phyloP scores from a whole-genome alignment of 257 asterid genomes.

The Solanum lycopersicoides region DNA sequence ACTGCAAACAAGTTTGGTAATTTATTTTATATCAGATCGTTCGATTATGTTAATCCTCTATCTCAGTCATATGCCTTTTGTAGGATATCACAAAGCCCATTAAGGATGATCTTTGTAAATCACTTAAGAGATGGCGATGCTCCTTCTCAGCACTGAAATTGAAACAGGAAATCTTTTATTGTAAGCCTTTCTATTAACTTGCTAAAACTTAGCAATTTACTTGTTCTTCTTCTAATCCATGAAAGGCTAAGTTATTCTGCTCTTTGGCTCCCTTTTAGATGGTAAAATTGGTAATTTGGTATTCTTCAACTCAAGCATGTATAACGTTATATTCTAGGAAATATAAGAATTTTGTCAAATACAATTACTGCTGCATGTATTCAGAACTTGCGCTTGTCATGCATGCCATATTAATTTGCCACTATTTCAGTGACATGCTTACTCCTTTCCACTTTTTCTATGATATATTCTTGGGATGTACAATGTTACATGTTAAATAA shows the following conservation, averaged over 20 bases:
- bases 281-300: neutral
- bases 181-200: slow-evolving; percentile 33
- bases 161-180: slow-evolving; percentile 83
- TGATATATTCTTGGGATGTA: neutral
- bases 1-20: neutral
- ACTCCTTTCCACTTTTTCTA: neutral
- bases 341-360: neutral
- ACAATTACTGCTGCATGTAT: neutral
- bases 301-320: neutral
- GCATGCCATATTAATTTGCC: neutral
- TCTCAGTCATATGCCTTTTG: neutral
- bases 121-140: slow-evolving; percentile 66
- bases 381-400: neutral
- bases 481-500: neutral
- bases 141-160: slow-evolving; percentile 84
- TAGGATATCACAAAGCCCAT: slow-evolving; percentile 94
- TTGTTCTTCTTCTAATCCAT: neutral
- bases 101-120: slow-evolving; percentile 60
- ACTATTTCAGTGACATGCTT: neutral
- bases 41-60: neutral
- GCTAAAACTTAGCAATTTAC: neutral
- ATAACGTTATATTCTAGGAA: neutral
- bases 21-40: neutral
- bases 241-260: neutral
- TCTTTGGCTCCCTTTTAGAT: neutral